Evolutionary conservation across 2,329 filamentous ascomycete genomes (phyloP).

Genomic region (Ilyonectria mors-panacis): DNA sequence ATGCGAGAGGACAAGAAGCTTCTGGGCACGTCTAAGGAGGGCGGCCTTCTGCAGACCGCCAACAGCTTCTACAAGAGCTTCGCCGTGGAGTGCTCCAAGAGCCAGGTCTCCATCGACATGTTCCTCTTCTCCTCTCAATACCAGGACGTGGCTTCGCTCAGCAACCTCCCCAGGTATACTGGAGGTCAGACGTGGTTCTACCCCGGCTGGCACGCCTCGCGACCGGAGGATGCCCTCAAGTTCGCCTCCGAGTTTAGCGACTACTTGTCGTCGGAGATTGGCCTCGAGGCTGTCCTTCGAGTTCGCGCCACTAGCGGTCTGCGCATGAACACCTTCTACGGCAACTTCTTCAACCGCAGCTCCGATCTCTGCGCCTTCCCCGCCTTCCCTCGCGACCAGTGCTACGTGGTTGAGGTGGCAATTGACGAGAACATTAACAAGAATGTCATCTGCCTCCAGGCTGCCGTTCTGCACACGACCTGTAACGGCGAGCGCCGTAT

Average conservation of each 20-base stretch:
- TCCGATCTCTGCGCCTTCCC: slow-evolving; percentile 98
- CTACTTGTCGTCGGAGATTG: slow-evolving; percentile 96
- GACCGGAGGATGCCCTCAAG: slow-evolving; percentile 96
- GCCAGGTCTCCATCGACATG: slow-evolving; percentile 98
- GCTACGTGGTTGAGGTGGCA: slow-evolving; percentile 97
- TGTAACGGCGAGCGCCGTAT: slow-evolving; percentile 98
- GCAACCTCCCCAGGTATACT: slow-evolving; percentile 95
- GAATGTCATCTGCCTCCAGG: slow-evolving; percentile 92
- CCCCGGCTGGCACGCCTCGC: slow-evolving; percentile 95
- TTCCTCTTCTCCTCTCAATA: slow-evolving; percentile 97
- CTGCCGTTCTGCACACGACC: slow-evolving; percentile 95
- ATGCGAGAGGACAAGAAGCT: slow-evolving; percentile 98
- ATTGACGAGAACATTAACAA: slow-evolving; percentile 96
- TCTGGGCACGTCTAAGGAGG: slow-evolving; percentile 94
- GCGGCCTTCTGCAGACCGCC: slow-evolving; percentile 86
- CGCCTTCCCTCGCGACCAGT: slow-evolving; percentile 96
- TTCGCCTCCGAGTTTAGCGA: slow-evolving; percentile 98
- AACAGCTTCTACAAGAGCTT: slow-evolving; percentile 99
- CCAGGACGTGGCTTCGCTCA: slow-evolving; percentile 96
- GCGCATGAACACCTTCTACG: slow-evolving; percentile 98
- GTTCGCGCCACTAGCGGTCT: slow-evolving; percentile 95
- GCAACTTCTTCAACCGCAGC: slow-evolving; percentile 99
- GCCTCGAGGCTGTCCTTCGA: slow-evolving; percentile 93
- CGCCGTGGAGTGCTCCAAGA: slow-evolving; percentile 98
- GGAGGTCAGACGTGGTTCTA: slow-evolving; percentile 99